Evolutionary conservation across 2,329 filamentous ascomycete species (phyloP).

Genomic region (Cercospora zeina): DNA sequence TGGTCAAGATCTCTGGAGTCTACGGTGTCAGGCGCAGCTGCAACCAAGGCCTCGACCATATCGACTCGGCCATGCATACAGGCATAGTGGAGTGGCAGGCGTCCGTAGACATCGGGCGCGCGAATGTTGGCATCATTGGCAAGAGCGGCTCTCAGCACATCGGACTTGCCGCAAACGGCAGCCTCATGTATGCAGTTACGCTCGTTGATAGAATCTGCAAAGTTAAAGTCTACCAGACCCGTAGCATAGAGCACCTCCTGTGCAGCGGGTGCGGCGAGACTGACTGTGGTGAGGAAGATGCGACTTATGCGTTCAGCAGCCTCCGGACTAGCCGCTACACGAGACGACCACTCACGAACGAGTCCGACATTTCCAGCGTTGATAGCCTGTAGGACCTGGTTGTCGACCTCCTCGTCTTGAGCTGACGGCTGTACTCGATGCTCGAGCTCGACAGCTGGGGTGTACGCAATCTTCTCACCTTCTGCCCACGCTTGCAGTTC

Average conservation of each 20-base stretch:
- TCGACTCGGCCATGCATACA: constrained; percentile 89
- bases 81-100: constrained; percentile 91
- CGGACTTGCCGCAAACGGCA: constrained; percentile 84
- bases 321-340: constrained; percentile 64
- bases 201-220: constrained; percentile 96
- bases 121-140: constrained; percentile 72
- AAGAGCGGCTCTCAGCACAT: constrained; percentile 76
- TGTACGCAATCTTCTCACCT: constrained; percentile 81
- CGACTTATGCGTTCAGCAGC: constrained; percentile 77
- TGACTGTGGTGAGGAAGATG: constrained; percentile 86
- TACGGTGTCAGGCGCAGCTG: constrained; percentile 67
- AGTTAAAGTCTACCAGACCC: constrained; percentile 81
- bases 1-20: constrained; percentile 93
- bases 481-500: constrained; percentile 97
- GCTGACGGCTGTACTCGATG: constrained; percentile 49
- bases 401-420: constrained; percentile 87
- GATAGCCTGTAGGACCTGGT: constrained; percentile 82
- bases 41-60: constrained; percentile 36
- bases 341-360: constrained; percentile 76
- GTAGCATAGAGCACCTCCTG: constrained; percentile 77
- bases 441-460: constrained; percentile 40
- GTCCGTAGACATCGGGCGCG: constrained; percentile 86
- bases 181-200: constrained; percentile 94
- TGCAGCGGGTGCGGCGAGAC: constrained; percentile 76
- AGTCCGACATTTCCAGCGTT: constrained; percentile 75